Evolutionary conservation across 208 protist species (phyloP), one percentile per base, ranked within the genome.

Genomic region (Acanthamoeba lugdunensis): DNA sequence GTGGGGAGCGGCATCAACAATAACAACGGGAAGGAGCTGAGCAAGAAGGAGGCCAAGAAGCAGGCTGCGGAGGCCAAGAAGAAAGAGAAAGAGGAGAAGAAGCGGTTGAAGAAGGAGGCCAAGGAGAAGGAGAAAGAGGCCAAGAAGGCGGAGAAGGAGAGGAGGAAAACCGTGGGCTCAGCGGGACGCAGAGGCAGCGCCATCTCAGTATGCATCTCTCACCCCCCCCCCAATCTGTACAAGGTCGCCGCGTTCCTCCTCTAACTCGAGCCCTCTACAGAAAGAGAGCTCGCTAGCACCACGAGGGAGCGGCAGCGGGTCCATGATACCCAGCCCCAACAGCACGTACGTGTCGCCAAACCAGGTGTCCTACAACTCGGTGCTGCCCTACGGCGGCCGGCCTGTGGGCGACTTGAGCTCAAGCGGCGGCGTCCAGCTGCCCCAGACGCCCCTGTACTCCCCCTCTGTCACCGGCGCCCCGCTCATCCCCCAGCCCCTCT

Each of bases 381-480:
- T 48, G 77, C 48, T 85, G 75, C 77, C 77, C 77, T 85, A 85
- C 48, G 77, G 77, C 23, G 77, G 77, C 16, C 77, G 77, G 37
- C 48, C 77, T 0, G 8, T 58, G 45, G 28, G 33, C 73, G 23
- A 25, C 25, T 8, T 25, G 8, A 8, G 25, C 18, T 67, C 23
- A 0, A 79, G 71, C 71, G 23, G 33, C 30, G 6, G 3, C 73
- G 37, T 14, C 23, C 21, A 25, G 28, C 63, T 71, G 25, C 69
- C 69, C 7, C 33, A 33, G 30, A 77, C n/a, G 33, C 69, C 33
- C 69, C 69, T 14, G 16, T 77, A 33, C 69, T 77, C 69, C 8
- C 30, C 58, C 0, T 28, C 25, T 4, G 58, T 21, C 18, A 11
- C 16, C 0, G 58, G 58, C 25, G 58, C 23, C 23, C 58, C 25